Evolutionary conservation across 768 basidiomycete genomes (phyloP).

Genomic region (Auricularia auricula-judae): DNA sequence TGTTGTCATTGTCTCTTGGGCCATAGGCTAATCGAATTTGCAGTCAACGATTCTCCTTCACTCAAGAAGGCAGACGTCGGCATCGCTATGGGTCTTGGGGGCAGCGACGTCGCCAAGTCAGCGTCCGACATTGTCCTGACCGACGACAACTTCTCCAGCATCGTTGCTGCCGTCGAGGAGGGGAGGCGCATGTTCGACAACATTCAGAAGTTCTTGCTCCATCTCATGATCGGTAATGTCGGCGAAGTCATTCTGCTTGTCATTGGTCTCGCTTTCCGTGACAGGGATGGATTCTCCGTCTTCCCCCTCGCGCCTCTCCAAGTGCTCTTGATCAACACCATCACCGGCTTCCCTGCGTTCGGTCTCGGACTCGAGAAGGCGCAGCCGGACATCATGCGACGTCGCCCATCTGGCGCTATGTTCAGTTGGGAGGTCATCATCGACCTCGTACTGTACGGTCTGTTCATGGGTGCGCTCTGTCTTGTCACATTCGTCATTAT

Average conservation of each 20-base stretch:
- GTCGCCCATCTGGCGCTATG: conserved; percentile 27
- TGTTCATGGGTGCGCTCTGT: conserved; percentile 22
- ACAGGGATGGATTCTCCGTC: conserved; percentile 33
- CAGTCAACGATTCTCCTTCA: conserved; percentile 50
- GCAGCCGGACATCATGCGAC: conserved; percentile 37
- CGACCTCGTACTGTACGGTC: conserved; percentile 26
- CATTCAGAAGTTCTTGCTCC: conserved; percentile 44
- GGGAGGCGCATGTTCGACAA: conserved; percentile 51
- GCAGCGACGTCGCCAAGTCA: conserved; percentile 45
- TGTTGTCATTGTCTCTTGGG: background rate
- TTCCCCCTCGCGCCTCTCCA: conserved; percentile 47
- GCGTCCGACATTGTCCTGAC: conserved; percentile 55
- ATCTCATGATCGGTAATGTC: conserved; percentile 42
- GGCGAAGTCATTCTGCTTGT: conserved; percentile 44
- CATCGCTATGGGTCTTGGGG: conserved; percentile 48
- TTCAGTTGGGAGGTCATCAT: conserved; percentile 24
- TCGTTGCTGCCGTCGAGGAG: conserved; percentile 52
- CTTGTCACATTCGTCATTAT: conserved; percentile 25
- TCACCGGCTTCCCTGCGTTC: conserved; percentile 44
- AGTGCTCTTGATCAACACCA: conserved; percentile 43
- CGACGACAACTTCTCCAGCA: conserved; percentile 56
- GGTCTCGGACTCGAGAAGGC: conserved; percentile 44
- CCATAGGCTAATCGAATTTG: conserved; percentile 13
- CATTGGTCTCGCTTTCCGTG: conserved; percentile 47
- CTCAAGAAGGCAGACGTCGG: conserved; percentile 49